Conservation (phyloP, 2,329 filamentous ascomycete species). For the Aspergillus viridinutans region DNA sequence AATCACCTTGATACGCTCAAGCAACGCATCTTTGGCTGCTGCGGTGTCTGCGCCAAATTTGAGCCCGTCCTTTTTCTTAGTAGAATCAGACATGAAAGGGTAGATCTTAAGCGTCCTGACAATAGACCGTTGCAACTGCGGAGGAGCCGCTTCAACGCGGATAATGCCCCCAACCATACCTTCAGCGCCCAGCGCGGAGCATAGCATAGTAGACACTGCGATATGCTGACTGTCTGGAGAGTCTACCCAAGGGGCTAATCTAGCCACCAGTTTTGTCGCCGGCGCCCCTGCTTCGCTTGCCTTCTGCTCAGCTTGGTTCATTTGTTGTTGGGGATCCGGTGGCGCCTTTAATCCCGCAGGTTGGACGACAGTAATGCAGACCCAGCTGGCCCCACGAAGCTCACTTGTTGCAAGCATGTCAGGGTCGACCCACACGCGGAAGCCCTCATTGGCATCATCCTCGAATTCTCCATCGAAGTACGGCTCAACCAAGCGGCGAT, state of each 20-base stretch:
- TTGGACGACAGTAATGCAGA: slow-evolving; percentile 78
- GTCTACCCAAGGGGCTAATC: slow-evolving; percentile 74
- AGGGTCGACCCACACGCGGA: slow-evolving; percentile 81
- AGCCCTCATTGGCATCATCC: slow-evolving; percentile 51
- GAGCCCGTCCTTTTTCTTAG: slow-evolving; percentile 61
- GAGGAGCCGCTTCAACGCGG: slow-evolving; percentile 77
- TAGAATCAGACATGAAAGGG: slow-evolving; percentile 63
- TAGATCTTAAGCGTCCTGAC: slow-evolving; percentile 70
- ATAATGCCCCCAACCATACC: slow-evolving; percentile 81
- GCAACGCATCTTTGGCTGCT: slow-evolving; percentile 70
- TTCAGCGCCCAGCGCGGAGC: slow-evolving; percentile 65
- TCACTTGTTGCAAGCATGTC: slow-evolving; percentile 69
- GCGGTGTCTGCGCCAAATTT: slow-evolving; percentile 87
- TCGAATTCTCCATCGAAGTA: slow-evolving; percentile 71
- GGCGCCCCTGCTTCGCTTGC: slow-evolving; percentile 53
- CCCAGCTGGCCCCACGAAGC: slow-evolving; percentile 72
- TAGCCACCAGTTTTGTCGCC: slow-evolving; percentile 69
- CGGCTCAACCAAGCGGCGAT: slow-evolving; percentile 63
- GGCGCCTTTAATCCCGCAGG: slow-evolving; percentile 71
- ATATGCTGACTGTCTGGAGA: slow-evolving; percentile 76
- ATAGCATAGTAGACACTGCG: slow-evolving; percentile 74
- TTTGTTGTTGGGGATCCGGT: slow-evolving; percentile 63
- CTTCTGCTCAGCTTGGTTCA: slow-evolving; percentile 63
- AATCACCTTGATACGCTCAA: slow-evolving; percentile 66
- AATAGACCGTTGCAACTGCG: slow-evolving; percentile 63